Base-by-base conservation (phyloP, 1,284 basidiomycete genomes). In the Ustilago nuda region DNA sequence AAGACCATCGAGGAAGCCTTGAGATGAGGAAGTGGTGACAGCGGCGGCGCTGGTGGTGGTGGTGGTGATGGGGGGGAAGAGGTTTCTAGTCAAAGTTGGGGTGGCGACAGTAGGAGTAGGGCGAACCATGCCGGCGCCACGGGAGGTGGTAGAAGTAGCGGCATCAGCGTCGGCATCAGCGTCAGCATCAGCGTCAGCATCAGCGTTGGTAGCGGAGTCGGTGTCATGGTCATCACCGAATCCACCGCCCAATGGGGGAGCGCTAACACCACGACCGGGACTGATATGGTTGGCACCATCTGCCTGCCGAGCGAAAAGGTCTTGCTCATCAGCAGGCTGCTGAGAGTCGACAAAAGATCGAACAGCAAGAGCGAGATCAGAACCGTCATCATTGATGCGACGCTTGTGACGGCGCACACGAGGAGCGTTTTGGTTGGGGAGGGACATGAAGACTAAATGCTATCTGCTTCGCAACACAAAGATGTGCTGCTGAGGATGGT, bases 401-500 rank as follows among this genome's bases (percentile, higher is more conserved):
- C 74, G 74, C 65, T 72, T 76, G 64, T 80, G 78, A 65, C 78
- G 78, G 36, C 67, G 56, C 75, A 78, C 69, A 8, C 69, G 69
- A 37, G 66, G 72, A 41, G 65, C 48, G 54, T 73, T 73, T 41
- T 68, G 66, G 43, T 71, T 54, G 32, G 39, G 54, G 0, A 46
- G 27, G 6, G 66, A 68, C 65, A 68, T 72, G 59, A 13, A 15
- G n/a, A 37, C 19, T n/a, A 45, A 45, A 19, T 19, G 43, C 19
- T 17, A 17, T 45, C n/a, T 43, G 39, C 39, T n/a, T 43, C 39
- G 6, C 2, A 17, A 43, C 15, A 27, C 9, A 43, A 17, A 56
- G 52, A 50, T 33, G 36, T 32, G 41, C 27, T 46, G 56, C 30
- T 46, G 56, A 41, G 13, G 56, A 35, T 35, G 59, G 36, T 45